Conservation (phyloP, 2,329 filamentous ascomycete species). For the Penicillium freii region DNA sequence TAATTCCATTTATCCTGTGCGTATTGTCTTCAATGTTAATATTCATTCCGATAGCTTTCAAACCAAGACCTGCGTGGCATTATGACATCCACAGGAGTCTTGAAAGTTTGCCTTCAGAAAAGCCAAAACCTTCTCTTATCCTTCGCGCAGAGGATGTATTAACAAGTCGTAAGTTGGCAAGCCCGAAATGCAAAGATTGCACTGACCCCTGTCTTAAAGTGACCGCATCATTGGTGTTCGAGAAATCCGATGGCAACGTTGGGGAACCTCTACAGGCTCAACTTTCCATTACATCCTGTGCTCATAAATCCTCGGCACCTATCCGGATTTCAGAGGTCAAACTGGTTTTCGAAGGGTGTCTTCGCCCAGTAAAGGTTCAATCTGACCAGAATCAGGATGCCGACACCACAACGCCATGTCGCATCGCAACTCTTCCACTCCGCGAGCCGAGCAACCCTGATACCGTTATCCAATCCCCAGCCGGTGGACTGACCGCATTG, state of each 20-base stretch:
- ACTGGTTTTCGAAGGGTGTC: constrained; percentile 53
- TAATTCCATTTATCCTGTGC: neutral
- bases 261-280: constrained; percentile 59
- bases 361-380: constrained; percentile 45
- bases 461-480: constrained; percentile 33
- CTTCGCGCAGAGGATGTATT: constrained; percentile 50
- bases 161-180: constrained; percentile 46
- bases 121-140: constrained; percentile 47
- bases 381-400: constrained; percentile 30
- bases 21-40: constrained; percentile 5
- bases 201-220: constrained; percentile 39
- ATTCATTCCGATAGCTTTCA: constrained; percentile 32
- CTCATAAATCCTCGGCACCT: constrained; percentile 46
- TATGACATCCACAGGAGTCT: constrained; percentile 52
- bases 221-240: constrained; percentile 53
- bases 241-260: constrained; percentile 56
- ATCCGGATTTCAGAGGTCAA: constrained; percentile 51
- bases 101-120: constrained; percentile 36
- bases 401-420: constrained; percentile 22
- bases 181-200: neutral
- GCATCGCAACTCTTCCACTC: constrained; percentile 36
- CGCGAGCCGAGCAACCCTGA: constrained; percentile 34
- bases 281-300: constrained; percentile 51
- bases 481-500: constrained; percentile 43
- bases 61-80: constrained; percentile 33